Evolutionary conservation across 768 basidiomycete genomes (phyloP).

Genomic region (Pisolithus microcarpus): DNA sequence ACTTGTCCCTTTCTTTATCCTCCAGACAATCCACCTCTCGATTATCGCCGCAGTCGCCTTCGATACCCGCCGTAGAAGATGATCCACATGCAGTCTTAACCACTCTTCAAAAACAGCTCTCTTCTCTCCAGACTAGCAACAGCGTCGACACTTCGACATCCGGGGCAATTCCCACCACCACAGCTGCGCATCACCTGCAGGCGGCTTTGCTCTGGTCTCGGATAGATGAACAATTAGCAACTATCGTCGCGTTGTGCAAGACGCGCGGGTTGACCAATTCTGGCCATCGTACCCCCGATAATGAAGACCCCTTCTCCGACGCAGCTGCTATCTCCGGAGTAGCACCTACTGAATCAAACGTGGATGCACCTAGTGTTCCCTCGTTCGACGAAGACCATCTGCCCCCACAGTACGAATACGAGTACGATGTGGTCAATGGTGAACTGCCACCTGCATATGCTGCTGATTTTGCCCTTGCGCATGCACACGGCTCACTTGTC

Average conservation of each 20-base stretch:
- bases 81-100: slow-evolving; percentile 41
- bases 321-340: background rate
- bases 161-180: slow-evolving; percentile 3
- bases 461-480: slow-evolving; percentile 1
- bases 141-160: slow-evolving; percentile 1
- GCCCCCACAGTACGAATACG: slow-evolving; percentile 50
- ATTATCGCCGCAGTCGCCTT: background rate
- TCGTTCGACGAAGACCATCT: slow-evolving; percentile 26
- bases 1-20: slow-evolving; percentile 2
- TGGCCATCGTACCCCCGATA: background rate
- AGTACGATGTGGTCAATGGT: slow-evolving; percentile 6
- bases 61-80: slow-evolving; percentile 6
- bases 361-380: background rate
- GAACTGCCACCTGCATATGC: slow-evolving; percentile 24
- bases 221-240: slow-evolving; percentile 69
- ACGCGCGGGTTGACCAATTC: slow-evolving; percentile 35
- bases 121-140: slow-evolving; percentile 47
- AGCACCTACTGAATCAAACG: background rate
- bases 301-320: background rate
- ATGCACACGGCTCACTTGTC: background rate
- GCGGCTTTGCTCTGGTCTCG: slow-evolving; percentile 64
- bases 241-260: slow-evolving; percentile 58
- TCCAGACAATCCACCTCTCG: slow-evolving; percentile 1
- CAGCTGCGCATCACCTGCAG: slow-evolving; percentile 49
- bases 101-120: slow-evolving; percentile 60